phyloP scores from a whole-genome alignment of 225 moss, liverwort and hornwort species.

The Physcomitrium patens region DNA sequence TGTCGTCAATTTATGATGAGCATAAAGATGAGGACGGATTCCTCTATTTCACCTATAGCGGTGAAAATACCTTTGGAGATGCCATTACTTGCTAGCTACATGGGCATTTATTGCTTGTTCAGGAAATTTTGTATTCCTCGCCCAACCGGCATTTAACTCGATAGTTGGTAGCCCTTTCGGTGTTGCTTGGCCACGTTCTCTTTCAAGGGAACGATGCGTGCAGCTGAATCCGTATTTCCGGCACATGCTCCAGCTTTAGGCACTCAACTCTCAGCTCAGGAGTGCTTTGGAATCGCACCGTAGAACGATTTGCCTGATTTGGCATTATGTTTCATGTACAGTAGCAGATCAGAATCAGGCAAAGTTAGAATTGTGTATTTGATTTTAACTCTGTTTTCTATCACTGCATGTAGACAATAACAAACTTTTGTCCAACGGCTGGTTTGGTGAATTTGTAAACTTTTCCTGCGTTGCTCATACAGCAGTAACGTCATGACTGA shows the following conservation, averaged over 20 bases:
- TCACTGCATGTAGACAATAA: not conserved
- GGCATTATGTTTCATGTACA: slow-evolving; percentile 10
- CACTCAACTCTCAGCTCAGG: not conserved
- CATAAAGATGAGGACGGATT: slow-evolving; percentile 68
- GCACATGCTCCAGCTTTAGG: not conserved
- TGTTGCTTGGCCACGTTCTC: not conserved
- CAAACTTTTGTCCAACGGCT: not conserved
- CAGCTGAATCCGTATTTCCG: not conserved
- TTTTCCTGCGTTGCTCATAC: too few relatives aligned
- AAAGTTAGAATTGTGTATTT: slow-evolving; percentile 2
- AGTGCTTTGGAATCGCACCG: not conserved
- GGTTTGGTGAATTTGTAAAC: too few relatives aligned
- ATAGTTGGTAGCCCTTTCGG: not conserved
- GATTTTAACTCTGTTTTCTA: not conserved
- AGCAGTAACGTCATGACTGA: too few relatives aligned
- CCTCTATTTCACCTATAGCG: slow-evolving; percentile 61
- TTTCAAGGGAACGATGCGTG: not conserved
- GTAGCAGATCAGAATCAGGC: not conserved
- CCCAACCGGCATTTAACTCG: not conserved
- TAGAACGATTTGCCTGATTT: not conserved
- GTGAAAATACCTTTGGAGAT: slow-evolving; percentile 61
- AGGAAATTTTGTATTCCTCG: not conserved
- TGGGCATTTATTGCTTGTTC: not conserved
- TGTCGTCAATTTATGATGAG: slow-evolving; percentile 62
- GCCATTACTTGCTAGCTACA: slow-evolving; percentile 25